Evolutionary conservation across 169 alveolate species (phyloP), one percentile per base, ranked within the genome.

Genomic region (Cyclospora cayetanensis): DNA sequence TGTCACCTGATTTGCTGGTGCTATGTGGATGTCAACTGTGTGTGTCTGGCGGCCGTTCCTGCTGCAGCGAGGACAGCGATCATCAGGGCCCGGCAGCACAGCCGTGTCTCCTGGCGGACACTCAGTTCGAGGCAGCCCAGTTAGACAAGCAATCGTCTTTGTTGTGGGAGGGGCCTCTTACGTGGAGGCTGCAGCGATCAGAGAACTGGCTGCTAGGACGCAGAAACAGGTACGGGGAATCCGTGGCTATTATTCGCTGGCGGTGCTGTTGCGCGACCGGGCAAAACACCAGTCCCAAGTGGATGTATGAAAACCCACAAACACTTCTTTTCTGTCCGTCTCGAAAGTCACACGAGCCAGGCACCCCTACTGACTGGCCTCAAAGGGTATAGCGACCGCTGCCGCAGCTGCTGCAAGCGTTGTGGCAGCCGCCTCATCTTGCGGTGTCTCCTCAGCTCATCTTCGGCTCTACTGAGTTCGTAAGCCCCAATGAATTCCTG

Each of bases 141-240:
- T 91, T 4, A 79, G 91, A 4, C 93, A 93, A 22, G 95, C 87
- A 4, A 86, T 94, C 11, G 94, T 91, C 41, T 94, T 94, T 66
- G 90, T 94, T 22, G 92, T 94, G 4, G 96, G 96, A 7, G 96
- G 96, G 34, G 96, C 94, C 43, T 92, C 92, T 76, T 93, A 84
- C 42, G 93, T 92, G 12, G 96, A 94, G 70, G 94, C 95, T 2
- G 95, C 93, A 22, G 95, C 92, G n/a, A 39, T 94, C 22, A 82
- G 86, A 18, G 91, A 91, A 27, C 60, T 55, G 2, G 89, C 80
- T 5, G 52, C 31, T 7, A 31, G 27, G 50, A 29, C 89, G 2
- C 90, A 90, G 70, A 72, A 39, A 29, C 93, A 72, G 90, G 94
- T 91, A 52, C 52, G 90, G 25, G 43, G 2, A n/a, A 39, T 18